Conservation (phyloP, 352 stramenopile genomes). For the Globisporangium camurandrum region DNA sequence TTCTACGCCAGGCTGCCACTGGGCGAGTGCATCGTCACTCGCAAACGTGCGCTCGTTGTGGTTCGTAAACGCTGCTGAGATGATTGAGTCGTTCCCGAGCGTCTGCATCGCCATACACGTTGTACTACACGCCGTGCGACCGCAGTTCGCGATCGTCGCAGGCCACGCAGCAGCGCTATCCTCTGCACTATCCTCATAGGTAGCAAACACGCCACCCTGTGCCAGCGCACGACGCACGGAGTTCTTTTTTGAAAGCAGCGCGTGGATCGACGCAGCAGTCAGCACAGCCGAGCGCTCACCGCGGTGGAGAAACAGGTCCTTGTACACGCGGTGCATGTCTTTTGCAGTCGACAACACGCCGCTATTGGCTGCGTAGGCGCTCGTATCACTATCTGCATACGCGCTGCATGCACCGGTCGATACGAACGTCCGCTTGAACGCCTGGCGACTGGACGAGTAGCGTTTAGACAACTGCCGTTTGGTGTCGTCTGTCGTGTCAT, state of each 20-base stretch:
- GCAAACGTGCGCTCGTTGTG: conserved; percentile 32
- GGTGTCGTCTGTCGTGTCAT: too few species aligned
- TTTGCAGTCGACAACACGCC: conserved; percentile 39
- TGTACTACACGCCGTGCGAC: conserved; percentile 32
- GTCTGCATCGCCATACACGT: conserved; percentile 57
- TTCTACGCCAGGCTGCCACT: conserved; percentile 20
- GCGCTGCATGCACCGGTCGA: conserved; percentile 43
- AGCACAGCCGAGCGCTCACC: conserved; percentile 39
- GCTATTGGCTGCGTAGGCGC: conserved; percentile 20
- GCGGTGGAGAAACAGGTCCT: conserved; percentile 42
- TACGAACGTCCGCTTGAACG: conserved; percentile 15
- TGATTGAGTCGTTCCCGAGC: conserved; percentile 23
- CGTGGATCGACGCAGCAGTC: conserved; percentile 24
- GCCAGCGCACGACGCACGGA: conserved; percentile 24
- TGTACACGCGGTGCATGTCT: conserved; percentile 56
- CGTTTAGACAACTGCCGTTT: too few species aligned
- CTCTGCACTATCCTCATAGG: conserved; percentile 17
- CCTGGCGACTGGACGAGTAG: too few species aligned
- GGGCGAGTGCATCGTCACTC: conserved; percentile 24
- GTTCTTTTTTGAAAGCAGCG: conserved; percentile 39
- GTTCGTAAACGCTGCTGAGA: conserved; percentile 45
- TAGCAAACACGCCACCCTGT: conserved; percentile 35
- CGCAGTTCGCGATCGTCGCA: conserved; percentile 35
- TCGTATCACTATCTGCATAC: conserved; percentile 28
- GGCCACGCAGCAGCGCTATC: conserved; percentile 20